Base-by-base conservation (phyloP, 106 monocot genomes). In the Apostasia ramifera region DNA sequence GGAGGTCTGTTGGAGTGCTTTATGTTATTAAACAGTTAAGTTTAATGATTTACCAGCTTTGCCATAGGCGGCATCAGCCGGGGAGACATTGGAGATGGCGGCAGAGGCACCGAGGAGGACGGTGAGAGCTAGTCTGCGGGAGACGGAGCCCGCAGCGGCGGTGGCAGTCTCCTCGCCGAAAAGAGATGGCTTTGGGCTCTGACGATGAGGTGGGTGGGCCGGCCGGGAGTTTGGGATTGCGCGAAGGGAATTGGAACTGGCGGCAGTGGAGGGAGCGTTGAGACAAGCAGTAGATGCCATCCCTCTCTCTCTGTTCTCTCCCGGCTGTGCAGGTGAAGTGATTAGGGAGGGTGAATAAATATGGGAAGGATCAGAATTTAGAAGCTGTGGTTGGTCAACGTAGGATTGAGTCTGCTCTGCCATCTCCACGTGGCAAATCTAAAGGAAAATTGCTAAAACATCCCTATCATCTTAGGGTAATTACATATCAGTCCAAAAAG, bases 241-340 rank as follows among this genome's bases (percentile, higher is more conserved):
- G 42, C n/a, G n/a, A n/a, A n/a, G n/a, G n/a, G n/a, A n/a, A n/a
- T n/a, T n/a, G n/a, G n/a, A n/a, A n/a, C 64, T 37, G 44, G 73
- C 37, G 51, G 79, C 47, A 73, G 91, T 77, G 40, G 92, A 80
- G 49, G 84, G 84, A 14, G 69, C 85, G 43, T 72, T 84, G 82
- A 97, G 85, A 79, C 89, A 97, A n/a, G 92, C 72, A 40, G 95
- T 82, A 8, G 95, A 86, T 54, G 92, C 89, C 92, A 88, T 91
- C 57, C 70, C 57, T 83, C 65, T 67, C 44, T 39, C 63, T 70
- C 14, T 44, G n/a, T 47, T 70, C 55, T 55, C 46, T 71, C 37
- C 8, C 50, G 50, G 50, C 61, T 44, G 63, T 47, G 46, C 44
- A 45, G 12, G 62, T 11, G 44, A 62, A 68, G 26, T 70, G 46